phyloP scores from a whole-genome alignment of 2,329 filamentous ascomycete species.

The Monosporascus sp. region DNA sequence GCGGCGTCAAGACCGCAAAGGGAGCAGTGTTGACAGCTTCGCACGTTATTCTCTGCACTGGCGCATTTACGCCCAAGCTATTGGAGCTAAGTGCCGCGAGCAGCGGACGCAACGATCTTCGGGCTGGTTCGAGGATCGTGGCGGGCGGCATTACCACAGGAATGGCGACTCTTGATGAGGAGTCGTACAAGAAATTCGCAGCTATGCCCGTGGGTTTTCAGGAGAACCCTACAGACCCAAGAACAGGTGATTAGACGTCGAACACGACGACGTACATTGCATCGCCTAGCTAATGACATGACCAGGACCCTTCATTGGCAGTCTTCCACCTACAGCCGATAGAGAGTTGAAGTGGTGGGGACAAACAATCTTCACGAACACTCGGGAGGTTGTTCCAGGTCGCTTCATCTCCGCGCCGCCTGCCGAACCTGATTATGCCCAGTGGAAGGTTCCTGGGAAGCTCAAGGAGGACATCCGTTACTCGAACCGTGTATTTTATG shows the following conservation, averaged over 20 bases:
- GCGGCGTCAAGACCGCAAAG: conserved; percentile 41
- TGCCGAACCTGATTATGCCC: conserved; percentile 43
- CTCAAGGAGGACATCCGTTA: conserved; percentile 53
- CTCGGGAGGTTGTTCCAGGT: conserved; percentile 44
- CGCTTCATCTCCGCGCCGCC: conserved; percentile 52
- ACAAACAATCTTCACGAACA: conserved; percentile 53
- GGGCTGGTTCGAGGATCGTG: conserved; percentile 47
- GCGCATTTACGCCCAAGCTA: conserved; percentile 52
- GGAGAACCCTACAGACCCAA: conserved; percentile 27
- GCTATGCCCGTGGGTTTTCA: conserved; percentile 42
- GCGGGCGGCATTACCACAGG: conserved; percentile 56
- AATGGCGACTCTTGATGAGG: conserved; percentile 46
- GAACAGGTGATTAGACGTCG: conserved; percentile 34
- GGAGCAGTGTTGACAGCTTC: conserved; percentile 42
- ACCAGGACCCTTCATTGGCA: conserved; percentile 50
- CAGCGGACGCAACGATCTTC: conserved; percentile 41
- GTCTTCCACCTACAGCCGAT: conserved; percentile 46
- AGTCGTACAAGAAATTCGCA: conserved; percentile 38
- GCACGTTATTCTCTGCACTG: conserved; percentile 48
- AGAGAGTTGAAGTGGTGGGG: conserved; percentile 54
- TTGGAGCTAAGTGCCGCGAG: conserved; percentile 44
- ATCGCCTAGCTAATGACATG: conserved; percentile 22
- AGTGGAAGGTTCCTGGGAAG: conserved; percentile 30
- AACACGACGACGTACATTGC: conserved; percentile 19
- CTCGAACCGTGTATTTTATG: conserved; percentile 52